A percentile compares a stretch with the other conserved stretches of the same genome.
Evolutionary conservation across 371 early-diverging fungal species (phyloP).

Genomic region (Basidiobolus meristosporus): DNA sequence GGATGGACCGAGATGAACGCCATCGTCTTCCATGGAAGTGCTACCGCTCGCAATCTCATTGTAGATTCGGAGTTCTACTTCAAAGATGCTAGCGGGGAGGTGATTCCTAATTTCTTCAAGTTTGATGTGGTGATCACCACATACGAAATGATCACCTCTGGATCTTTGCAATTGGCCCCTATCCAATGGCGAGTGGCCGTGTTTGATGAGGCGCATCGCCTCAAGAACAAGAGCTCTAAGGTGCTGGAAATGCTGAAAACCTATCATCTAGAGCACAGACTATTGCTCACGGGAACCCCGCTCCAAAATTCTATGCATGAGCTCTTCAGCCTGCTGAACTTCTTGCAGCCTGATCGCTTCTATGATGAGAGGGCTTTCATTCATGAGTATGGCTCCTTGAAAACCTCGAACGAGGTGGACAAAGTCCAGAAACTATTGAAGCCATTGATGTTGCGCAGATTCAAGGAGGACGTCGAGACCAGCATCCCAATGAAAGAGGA

Average conservation of each 20-base stretch:
- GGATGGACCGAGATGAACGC: conserved; percentile 63
- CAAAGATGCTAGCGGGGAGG: conserved; percentile 14
- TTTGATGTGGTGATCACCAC: conserved; percentile 66
- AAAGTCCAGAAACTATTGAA: conserved; percentile 42
- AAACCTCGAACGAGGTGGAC: conserved; percentile 45
- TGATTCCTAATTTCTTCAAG: conserved; percentile 33
- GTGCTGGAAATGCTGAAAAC: conserved; percentile 29
- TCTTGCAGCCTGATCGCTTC: conserved; percentile 80
- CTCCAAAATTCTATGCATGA: conserved; percentile 98
- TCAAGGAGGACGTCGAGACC: conserved; percentile 77
- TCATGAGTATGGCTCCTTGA: conserved; percentile 67
- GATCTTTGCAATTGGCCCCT: conserved; percentile 10
- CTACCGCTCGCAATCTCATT: no score
- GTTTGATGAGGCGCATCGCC: conserved; percentile 90
- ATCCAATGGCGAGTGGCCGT: conserved; percentile 59
- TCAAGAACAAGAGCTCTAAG: conserved; percentile 56
- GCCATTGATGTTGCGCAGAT: conserved; percentile 54
- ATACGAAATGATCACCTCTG: conserved; percentile 81
- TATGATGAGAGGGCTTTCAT: conserved; percentile 66
- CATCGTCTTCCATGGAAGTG: conserved; percentile 47
- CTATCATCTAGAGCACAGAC: conserved; percentile 52
- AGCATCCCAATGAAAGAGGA: conserved; percentile 75
- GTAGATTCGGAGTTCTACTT: no score
- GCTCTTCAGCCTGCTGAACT: conserved; percentile 97
- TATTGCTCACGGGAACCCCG: conserved; percentile 91